phyloP scores from a whole-genome alignment of 345 rosid genomes.

The Nasturtium officinale region DNA sequence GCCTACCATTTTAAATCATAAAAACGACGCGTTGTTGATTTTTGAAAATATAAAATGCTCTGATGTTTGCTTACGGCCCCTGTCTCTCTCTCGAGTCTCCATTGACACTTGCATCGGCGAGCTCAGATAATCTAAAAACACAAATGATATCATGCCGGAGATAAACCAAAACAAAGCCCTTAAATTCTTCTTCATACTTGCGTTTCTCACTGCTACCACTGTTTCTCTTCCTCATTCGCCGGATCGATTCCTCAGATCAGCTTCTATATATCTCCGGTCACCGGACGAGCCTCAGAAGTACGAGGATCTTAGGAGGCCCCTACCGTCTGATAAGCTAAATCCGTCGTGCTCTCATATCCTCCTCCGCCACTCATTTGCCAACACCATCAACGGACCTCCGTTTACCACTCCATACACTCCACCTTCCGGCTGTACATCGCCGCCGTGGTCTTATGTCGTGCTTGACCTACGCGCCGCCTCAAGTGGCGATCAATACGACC shows the following conservation, averaged over 20 bases:
- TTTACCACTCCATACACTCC: conserved; percentile 65
- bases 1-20: conserved; percentile 7
- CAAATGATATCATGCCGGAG: conserved; percentile 21
- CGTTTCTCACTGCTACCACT: conserved; percentile 33
- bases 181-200: conserved; percentile 12
- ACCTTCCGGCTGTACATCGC: conserved; percentile 56
- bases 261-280: conserved; percentile 26
- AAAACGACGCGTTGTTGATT: conserved; percentile 13
- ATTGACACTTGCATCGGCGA: conserved; percentile 26
- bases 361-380: conserved; percentile 76
- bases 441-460: conserved; percentile 66
- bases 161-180: conserved; percentile 18
- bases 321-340: conserved; percentile 54
- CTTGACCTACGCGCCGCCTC: conserved; percentile 60
- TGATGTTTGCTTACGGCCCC: conserved; percentile 7
- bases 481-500: conserved; percentile 75
- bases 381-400: conserved; percentile 72
- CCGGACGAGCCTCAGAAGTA: conserved; percentile 45
- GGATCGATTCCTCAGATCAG: conserved; percentile 44
- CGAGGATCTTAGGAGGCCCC: conserved; percentile 59
- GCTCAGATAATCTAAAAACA: background rate
- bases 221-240: conserved; percentile 39
- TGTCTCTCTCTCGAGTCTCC: conserved; percentile 31
- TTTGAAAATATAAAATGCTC: background rate
- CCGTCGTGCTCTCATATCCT: conserved; percentile 62